Percentiles rank a stretch among this genome's conserved stretches.
phyloP scores from a whole-genome alignment of 1,139 yeast genomes.

The Petasospora fabianii region DNA sequence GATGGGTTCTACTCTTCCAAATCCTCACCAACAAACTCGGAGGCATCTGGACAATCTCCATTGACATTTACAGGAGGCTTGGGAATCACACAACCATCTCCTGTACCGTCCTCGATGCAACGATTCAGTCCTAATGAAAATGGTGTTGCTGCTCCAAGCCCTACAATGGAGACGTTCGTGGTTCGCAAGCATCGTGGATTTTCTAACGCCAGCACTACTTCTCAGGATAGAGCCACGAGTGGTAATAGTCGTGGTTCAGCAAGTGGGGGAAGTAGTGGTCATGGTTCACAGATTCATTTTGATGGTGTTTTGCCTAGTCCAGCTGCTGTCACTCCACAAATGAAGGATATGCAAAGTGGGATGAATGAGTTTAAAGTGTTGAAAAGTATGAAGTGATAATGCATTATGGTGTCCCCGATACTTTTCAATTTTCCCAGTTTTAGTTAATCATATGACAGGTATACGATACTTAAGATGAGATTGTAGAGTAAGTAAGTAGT shows the following conservation, averaged over 20 bases:
- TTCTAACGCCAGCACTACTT: neutral
- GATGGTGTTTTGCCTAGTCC: neutral
- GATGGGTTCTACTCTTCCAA: slow-evolving; percentile 21
- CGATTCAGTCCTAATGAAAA: slow-evolving; percentile 17
- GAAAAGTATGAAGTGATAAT: neutral
- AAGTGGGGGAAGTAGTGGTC: neutral
- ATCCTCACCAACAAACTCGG: slow-evolving; percentile 26
- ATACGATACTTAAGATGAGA: too few relatives aligned
- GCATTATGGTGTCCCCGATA: too few relatives aligned
- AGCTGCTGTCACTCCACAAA: neutral
- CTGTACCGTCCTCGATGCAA: slow-evolving; percentile 11
- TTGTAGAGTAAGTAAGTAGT: too few relatives aligned
- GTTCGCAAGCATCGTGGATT: slow-evolving; percentile 1
- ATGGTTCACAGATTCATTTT: neutral
- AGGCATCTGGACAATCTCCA: slow-evolving; percentile 5
- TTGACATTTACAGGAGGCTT: slow-evolving; percentile 4
- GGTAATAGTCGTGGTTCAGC: slow-evolving; percentile 3
- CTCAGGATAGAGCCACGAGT: slow-evolving; percentile 5
- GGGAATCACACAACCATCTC: slow-evolving; percentile 9
- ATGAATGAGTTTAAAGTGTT: slow-evolving; percentile 17
- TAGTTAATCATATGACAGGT: too few relatives aligned
- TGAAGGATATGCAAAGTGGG: slow-evolving; percentile 18
- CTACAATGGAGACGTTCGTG: slow-evolving; percentile 6
- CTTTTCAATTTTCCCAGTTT: too few relatives aligned
- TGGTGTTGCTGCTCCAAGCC: slow-evolving; percentile 8